phyloP scores from a whole-genome alignment of 1,284 basidiomycete species.

The Ceratobasidium sp. region DNA sequence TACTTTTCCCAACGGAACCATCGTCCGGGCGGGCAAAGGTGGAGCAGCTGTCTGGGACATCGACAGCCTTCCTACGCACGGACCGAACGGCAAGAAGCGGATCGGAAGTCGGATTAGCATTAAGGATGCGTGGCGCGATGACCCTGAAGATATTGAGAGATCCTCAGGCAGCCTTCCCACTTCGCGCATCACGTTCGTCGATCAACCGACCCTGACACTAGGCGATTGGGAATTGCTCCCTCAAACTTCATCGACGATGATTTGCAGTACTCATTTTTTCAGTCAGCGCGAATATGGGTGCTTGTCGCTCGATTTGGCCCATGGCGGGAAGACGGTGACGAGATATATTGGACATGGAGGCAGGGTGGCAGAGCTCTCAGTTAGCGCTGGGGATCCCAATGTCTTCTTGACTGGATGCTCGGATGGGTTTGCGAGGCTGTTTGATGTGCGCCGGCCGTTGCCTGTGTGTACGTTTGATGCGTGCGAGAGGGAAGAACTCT shows the following conservation, averaged over 20 bases:
- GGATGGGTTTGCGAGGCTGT: conserved; percentile 41
- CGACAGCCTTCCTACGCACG: conserved; percentile 1
- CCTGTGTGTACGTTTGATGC: conserved; percentile 38
- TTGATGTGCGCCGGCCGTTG: conserved; percentile 21
- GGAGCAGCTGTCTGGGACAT: not conserved
- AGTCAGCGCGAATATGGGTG: not conserved
- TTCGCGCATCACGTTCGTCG: conserved; percentile 24
- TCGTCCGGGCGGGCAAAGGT: not conserved
- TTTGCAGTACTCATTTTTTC: not conserved
- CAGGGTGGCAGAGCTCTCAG: conserved; percentile 4
- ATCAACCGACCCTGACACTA: not conserved
- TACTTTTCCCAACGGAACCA: not conserved
- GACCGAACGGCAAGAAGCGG: not conserved
- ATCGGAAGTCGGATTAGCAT: not conserved
- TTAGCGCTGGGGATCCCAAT: conserved; percentile 5
- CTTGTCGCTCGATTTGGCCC: conserved; percentile 32
- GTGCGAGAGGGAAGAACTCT: not conserved
- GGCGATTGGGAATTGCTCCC: not conserved
- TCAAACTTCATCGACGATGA: conserved; percentile 15
- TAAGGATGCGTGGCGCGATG: conserved; percentile 29
- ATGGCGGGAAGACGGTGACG: not conserved
- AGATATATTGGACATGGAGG: conserved; percentile 43
- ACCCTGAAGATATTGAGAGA: conserved; percentile 26
- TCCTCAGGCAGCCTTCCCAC: conserved; percentile 30
- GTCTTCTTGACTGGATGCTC: conserved; percentile 30